Base-by-base conservation (phyloP, 257 asterid species). In the Gentiana macrophylla region DNA sequence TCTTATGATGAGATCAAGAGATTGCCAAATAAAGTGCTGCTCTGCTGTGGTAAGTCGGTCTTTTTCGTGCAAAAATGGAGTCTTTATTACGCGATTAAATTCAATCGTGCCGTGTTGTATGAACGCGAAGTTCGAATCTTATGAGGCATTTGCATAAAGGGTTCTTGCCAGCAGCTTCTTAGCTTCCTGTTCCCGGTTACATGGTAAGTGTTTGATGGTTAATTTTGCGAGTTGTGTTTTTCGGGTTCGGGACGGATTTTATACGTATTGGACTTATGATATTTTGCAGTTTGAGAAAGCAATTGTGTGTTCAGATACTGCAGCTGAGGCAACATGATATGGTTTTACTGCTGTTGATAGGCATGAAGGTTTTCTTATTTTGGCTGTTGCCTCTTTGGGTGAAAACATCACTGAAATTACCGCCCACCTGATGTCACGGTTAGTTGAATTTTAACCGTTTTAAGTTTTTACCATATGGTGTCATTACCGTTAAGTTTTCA, bases 291-390 rank as follows among this genome's bases (percentile, higher is more conserved):
- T 88, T 37, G 99, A 97, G 49, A 88, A 66, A 62, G 91, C 97
- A 4, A 83, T 88, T n/a, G 86, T 92, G 5, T 88, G 97, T 74
- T 77, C 95, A 0, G 99, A 92, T 35, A 70, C 91, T 11, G 90
- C 97, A 67, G 97, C 94, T 10, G 95, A 88, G 63, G 97, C 97
- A 2, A 83, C 97, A 0, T 72, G 79, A 67, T 88, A 88, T n/a
- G 99, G 94, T 49, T 92, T 81, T 73, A 85, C 95, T 0, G 93
- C 94, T 1, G 81, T 85, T 0, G 94, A 83, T 38, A 69, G 94
- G 66, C 95, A 89, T 1, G 95, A 92, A 66, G 95, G 97, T 8
- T 85, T 80, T 70, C 63, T 92, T 69, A 64, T 92, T 9, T 72
- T 92, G 65, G 97, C 91, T 32, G 90, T 86, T 48, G 97, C 87